Base-by-base conservation (phyloP, 768 basidiomycete species). In the Russula earlei region DNA sequence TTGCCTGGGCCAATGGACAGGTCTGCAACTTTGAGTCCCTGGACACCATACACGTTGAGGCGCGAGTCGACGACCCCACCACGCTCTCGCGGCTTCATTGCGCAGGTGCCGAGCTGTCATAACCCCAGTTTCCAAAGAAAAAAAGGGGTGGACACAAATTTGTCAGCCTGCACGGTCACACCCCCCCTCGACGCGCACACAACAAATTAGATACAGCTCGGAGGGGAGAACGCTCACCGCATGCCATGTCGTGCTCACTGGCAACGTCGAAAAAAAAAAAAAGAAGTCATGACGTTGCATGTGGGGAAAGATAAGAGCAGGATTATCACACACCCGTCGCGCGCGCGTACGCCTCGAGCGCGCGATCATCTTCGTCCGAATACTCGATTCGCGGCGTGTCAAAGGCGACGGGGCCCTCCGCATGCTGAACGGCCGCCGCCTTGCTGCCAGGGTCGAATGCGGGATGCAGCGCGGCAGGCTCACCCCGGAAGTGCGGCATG, bases 1-100 rank as follows among this genome's bases (percentile, higher is more conserved):
- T 75, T 76, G 9, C 64, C 56, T 1, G 75, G 74, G 11, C 64
- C 63, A 47, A 75, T 70, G 3, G 76, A 75, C 29, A 76, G 40
- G 50, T 75, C 74, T 61, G 62, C 81, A 24, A 87, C 75, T 64
- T 85, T 83, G 49, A 86, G 69, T 27, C 74, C 74, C 59, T 70
- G 59, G 1, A 79, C 72, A 0, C 81, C 82, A 58, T 85, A 84
- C 12, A 87, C 82, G 58, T 81, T 81, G 38, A 86, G 67, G n/a
- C 69, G 69, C 27, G 75, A 50, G 62, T 87, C 81, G 8, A 87
- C 80, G 4, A 85, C 84, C 14, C 83, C 84, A 5, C 75, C 77
- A 38, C 73, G 53, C 17, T 77, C 72, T 19, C 76, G 74, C 3
- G 81, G 74, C 64, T 84, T 83, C 83, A 85, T 85, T 0, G 81